Evolutionary conservation across 805 yeast genomes (phyloP), one percentile per base, ranked within the genome.

Genomic region (Candida berthetii): DNA sequence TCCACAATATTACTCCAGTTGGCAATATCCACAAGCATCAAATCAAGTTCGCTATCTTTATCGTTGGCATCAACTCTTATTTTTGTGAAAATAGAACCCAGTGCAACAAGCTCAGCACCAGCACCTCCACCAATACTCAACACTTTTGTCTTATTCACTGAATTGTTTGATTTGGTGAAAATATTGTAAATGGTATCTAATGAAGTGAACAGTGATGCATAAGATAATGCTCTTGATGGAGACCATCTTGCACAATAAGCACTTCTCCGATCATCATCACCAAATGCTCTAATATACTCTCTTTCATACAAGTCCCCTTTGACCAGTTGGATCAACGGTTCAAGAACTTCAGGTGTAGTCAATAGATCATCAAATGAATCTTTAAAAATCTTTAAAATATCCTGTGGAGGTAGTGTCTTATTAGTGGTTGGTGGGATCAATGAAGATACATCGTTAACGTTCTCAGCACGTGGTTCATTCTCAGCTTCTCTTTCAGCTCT

Each of bases 91-190:
- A 84, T 64, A 15, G 89, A 71, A 1, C 78, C 76, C 35, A 86
- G 54, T 0, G 76, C 75, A 27, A 79, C 77, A 19, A 87, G 61
- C 56, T 88, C 96, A 2, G 88, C 85, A 4, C 91, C 86, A 0
- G 96, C 96, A 29, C 96, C 96, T 19, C 95, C 96, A 16, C 96
- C 96, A 31, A 89, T 69, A 50, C 82, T 76, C 29, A 87, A 57
- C 0, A 81, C 74, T 7, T 69, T 59, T 3, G 64, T 54, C 14
- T 58, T 52, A 7, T 53, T 54, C 11, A 22, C 8, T 22, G 24
- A 22, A 22, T 22, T 8, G 8, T 22, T 22, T 22, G 24, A 22
- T 2, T 46, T 16, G 5, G 48, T 37, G n/a, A 76, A 53, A 18
- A 71, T 31, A 3, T 62, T 57, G 35, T 60, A 55, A 9, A 79